These are phyloP conservation scores for Monosporascus ibericus DNA, from an alignment of 2,329 filamentous ascomycete genomes.

Conservation along the genomic window DNA sequence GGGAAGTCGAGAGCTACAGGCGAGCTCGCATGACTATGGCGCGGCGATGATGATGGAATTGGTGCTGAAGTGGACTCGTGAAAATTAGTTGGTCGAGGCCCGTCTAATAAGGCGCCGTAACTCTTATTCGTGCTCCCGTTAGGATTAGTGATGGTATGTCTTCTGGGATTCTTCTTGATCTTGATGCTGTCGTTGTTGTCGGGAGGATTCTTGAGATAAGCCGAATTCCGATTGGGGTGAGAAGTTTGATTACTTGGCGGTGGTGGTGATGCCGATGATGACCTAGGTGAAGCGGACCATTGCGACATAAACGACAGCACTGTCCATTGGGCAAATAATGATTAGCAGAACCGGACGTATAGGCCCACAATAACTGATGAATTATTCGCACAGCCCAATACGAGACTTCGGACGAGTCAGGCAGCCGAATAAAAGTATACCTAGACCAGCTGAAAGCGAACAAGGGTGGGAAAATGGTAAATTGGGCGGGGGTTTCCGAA, in stretches of 20 bases:
- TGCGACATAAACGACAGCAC: slow-evolving; percentile 87
- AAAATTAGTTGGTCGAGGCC: neutral
- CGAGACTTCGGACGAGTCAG: too few relatives aligned
- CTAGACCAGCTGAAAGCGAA: too few relatives aligned
- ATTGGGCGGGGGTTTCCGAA: too few relatives aligned
- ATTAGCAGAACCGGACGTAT: slow-evolving; percentile 25
- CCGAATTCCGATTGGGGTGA: slow-evolving; percentile 8
- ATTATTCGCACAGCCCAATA: too few relatives aligned
- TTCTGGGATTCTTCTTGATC: too few relatives aligned
- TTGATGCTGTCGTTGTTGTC: neutral
- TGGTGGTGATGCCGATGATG: slow-evolving; percentile 23
- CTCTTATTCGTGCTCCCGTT: neutral
- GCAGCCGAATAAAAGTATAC: too few relatives aligned
- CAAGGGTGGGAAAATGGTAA: too few relatives aligned
- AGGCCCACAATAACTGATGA: neutral
- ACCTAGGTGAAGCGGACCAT: slow-evolving; percentile 50
- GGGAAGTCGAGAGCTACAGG: slow-evolving; percentile 33
- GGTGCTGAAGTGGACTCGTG: slow-evolving; percentile 17
- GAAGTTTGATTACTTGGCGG: slow-evolving; percentile 27
- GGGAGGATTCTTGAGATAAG: neutral
- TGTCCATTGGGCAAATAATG: slow-evolving; percentile 32
- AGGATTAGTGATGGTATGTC: neutral
- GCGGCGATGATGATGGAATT: slow-evolving; percentile 17
- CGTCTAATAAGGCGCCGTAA: neutral
- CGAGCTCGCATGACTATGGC: slow-evolving; percentile 31